phyloP scores from a whole-genome alignment of 805 yeast species.

The Cephaloascus albidus region DNA sequence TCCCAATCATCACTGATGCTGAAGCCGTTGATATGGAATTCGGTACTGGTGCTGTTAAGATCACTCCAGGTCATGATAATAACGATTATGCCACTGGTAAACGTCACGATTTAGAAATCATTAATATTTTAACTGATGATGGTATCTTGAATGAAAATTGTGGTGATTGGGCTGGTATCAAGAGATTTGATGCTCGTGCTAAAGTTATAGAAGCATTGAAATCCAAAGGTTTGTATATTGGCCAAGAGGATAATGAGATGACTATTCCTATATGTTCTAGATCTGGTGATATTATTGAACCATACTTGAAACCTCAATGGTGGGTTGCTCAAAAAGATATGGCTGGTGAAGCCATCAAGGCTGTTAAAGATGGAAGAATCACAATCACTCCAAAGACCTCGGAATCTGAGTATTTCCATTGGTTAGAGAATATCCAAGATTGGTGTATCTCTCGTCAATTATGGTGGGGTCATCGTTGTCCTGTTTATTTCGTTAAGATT shows the following conservation, averaged over 20 bases:
- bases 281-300: constrained; percentile 96
- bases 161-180: constrained; percentile 88
- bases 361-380: constrained; percentile 74
- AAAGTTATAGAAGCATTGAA: constrained; percentile 74
- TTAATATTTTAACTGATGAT: constrained; percentile 87
- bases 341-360: constrained; percentile 82
- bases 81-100: constrained; percentile 97
- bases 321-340: constrained; percentile 89
- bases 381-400: constrained; percentile 82
- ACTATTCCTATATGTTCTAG: constrained; percentile 88
- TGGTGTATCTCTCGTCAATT: constrained; percentile 96
- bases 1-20: constrained; percentile 83
- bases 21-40: constrained; percentile 99
- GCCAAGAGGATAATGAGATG: constrained; percentile 93
- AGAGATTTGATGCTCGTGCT: constrained; percentile 90
- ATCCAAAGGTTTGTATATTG: constrained; percentile 66
- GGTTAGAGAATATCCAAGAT: constrained; percentile 95
- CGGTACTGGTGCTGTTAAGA: constrained; percentile 99
- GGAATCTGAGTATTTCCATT: constrained; percentile 86
- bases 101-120: constrained; percentile 80
- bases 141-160: constrained; percentile 86
- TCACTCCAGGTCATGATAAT: constrained; percentile 97
- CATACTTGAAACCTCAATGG: constrained; percentile 97
- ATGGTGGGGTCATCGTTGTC: constrained; percentile 98
- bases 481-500: constrained; percentile 79